phyloP scores from a whole-genome alignment of 192 early-diverging fungal species.

The Podila verticillata region DNA sequence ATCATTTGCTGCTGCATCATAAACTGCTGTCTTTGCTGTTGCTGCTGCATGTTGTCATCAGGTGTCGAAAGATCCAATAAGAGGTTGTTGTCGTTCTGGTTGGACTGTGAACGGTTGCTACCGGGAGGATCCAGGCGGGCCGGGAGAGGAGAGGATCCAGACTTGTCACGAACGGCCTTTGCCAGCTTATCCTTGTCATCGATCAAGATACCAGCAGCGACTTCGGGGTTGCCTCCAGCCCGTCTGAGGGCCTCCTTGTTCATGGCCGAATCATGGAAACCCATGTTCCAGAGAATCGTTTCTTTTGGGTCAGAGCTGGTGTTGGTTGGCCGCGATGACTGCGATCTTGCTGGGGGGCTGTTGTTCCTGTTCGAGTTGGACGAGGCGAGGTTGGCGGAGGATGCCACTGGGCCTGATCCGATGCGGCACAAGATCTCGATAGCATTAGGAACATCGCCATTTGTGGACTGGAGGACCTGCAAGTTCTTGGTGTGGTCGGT shows the following conservation, averaged over 20 bases:
- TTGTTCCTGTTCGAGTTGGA: conserved; percentile 12
- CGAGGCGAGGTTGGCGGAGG: conserved; percentile 12
- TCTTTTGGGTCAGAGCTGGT: conserved; percentile 65
- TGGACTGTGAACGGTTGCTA: conserved; percentile 23
- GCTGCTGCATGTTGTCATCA: conserved; percentile 40
- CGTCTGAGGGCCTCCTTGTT: conserved; percentile 76
- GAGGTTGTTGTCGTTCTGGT: conserved; percentile 29
- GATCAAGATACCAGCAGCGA: conserved; percentile 71
- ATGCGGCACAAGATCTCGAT: conserved; percentile 73
- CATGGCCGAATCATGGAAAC: conserved; percentile 74
- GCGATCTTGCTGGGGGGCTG: conserved; percentile 8
- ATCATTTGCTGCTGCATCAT: conserved; percentile 23
- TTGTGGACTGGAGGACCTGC: conserved; percentile 72
- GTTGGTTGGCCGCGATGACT: conserved; percentile 15
- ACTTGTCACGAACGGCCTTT: conserved; percentile 35
- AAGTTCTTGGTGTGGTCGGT: conserved; percentile 72
- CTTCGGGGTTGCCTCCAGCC: conserved; percentile 79
- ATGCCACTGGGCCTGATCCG: conserved; percentile 37
- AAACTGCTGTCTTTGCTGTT: conserved; percentile 29
- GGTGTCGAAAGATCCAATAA: conserved; percentile 47
- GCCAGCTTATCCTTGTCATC: conserved; percentile 52
- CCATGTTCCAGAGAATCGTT: conserved; percentile 71
- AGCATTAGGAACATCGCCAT: conserved; percentile 80
- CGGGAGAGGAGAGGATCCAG: conserved; percentile 25
- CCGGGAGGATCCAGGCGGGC: conserved; percentile 38